phyloP scores from a whole-genome alignment of 2,329 filamentous ascomycete genomes.

The Fusarium scirpi region DNA sequence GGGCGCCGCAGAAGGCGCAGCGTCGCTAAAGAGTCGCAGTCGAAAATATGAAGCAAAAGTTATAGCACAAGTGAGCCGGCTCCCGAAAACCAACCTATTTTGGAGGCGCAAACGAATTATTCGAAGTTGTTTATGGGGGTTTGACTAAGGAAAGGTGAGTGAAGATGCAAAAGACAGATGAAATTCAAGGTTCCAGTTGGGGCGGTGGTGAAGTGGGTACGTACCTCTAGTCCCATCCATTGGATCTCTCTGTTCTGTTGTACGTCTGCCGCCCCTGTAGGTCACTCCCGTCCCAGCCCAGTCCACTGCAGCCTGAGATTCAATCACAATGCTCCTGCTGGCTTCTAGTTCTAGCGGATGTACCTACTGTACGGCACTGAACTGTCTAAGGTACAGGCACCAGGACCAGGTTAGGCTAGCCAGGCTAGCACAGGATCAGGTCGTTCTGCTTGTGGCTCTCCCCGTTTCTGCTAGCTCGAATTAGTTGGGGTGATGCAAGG shows the following conservation, averaged over 20 bases:
- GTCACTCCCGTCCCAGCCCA: constrained; percentile 31
- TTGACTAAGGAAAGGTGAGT: constrained; percentile 47
- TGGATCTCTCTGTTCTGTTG: constrained; percentile 25
- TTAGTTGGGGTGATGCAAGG: constrained; percentile 42
- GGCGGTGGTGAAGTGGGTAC: constrained; percentile 48
- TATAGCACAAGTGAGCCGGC: constrained; percentile 28
- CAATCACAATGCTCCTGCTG: constrained; percentile 18
- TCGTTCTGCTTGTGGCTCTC: constrained; percentile 41
- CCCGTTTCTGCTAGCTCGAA: constrained; percentile 45
- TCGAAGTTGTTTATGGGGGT: constrained; percentile 31
- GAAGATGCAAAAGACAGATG: constrained; percentile 52
- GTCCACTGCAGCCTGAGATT: constrained; percentile 24
- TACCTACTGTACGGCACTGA: constrained; percentile 13
- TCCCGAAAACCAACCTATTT: constrained; percentile 33
- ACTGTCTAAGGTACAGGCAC: constrained; percentile 23
- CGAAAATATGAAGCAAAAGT: constrained; percentile 20
- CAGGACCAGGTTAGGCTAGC: constrained; percentile 7
- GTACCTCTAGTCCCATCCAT: constrained; percentile 33
- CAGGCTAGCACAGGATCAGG: constrained; percentile 32
- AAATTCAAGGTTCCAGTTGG: constrained; percentile 50
- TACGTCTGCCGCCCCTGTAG: constrained; percentile 33
- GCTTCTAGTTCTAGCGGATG: constrained; percentile 6
- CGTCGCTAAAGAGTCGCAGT: constrained; percentile 43
- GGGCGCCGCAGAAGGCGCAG: constrained; percentile 52
- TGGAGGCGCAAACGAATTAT: constrained; percentile 31